Evolutionary conservation across 176 grass and related monocot genomes (phyloP), one percentile per base, ranked within the genome.

Genomic region (Dendrocalamus sinicus): DNA sequence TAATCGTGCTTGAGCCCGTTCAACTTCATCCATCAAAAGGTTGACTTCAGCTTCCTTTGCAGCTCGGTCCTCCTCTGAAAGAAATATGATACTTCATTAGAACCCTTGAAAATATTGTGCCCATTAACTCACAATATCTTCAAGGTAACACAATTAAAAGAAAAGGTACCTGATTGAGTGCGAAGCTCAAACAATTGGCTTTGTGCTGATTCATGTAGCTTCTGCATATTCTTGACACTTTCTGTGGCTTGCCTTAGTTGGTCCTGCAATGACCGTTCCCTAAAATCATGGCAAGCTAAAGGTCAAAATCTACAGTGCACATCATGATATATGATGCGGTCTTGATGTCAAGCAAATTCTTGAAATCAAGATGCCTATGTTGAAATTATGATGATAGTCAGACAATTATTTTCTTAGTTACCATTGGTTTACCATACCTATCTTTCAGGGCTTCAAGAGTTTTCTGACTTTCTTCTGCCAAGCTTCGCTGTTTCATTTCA

Each of bases 191-290:
- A 92, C 70, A 99, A 90, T 76, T 99, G 93, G 72, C 90, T 92
- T 91, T 99, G 96, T 19, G 93, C 96, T 15, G 92, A 94, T 80
- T 96, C 96, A 77, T 96, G 96, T 79, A 99, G 82, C 85, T 99
- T 99, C 82, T 99, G 93, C 96, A 99, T 99, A 85, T 96, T 99
- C 66, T 92, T 94, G 52, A 95, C 93, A 91, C 96, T 99, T 96
- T 96, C 92, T 83, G 90, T 96, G 77, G 96, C 92, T 92, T 99
- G 93, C 73, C 96, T 90, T 53, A 99, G 87, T 76, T 99, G 96
- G 84, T 99, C 93, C 82, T 99, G 96, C 90, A 99, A 86, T 51
- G 90, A 76, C 24, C 60, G 73, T 92, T 99, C 96, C 83, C 96
- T 99, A 81, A 75, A 81, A 87, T 24, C 71, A 92, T 64, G 55